Base-by-base conservation (phyloP, 148 eudicot species). In the Rhododendron vialii region DNA sequence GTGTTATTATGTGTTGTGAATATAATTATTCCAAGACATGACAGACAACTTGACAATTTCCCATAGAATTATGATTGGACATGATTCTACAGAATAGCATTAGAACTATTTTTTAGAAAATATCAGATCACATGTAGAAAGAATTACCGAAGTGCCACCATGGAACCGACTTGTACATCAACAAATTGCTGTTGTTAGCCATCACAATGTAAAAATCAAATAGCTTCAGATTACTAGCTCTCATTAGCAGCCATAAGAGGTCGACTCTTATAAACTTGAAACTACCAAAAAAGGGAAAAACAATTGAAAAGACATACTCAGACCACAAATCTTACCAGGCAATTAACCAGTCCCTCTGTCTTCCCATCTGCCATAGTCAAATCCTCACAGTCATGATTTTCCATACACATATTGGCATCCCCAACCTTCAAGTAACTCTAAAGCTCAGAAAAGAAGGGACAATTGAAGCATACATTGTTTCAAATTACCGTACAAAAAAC, bases 291-390 rank as follows among this genome's bases (percentile, higher is more conserved):
- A 86, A n/a, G 41, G 63, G 50, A 4, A 74, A 11, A 22, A n/a
- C 0, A 59, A 59, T 7, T 53, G 38, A 57, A 18, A 65, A 9
- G n/a, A 48, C 1, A 18, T 11, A 15, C 17, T 28, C 7, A 13
- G 41, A 11, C 28, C 51, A 36, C 17, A 43, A 24, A 71, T 53
- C 89, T 87, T 74, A 87, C 89, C 89, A 87, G 86, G 80, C 81
- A 22, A 81, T 17, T 74, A 20, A 88, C 89, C 24, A 63, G 77
- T 35, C 85, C 83, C 74, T 85, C 84, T 61, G 77, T 24, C 30
- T 85, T 74, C 55, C 82, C 87, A 30, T 67, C 80, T 2, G 26
- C 67, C 28, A 35, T 18, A 63, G 43, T 35, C 13, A 80, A 10
- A 79, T 17, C 63, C 48, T 76, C 76, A 33, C 17, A 41, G 36